Base-by-base conservation (phyloP, 2,329 filamentous ascomycete species). In the Apiospora saccharicola region DNA sequence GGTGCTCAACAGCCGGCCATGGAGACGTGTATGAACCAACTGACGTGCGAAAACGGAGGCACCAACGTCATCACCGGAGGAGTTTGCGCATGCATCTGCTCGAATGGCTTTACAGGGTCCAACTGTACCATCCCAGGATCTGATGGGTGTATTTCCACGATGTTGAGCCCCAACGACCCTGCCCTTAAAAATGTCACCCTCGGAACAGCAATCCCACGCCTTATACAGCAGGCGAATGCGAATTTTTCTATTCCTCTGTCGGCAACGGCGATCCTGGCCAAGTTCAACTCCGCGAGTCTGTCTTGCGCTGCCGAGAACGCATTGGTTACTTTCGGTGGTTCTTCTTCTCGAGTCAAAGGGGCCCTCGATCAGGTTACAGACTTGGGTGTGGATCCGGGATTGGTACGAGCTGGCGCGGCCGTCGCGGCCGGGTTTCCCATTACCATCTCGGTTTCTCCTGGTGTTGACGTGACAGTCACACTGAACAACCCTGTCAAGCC, bases 221-320 rank as follows among this genome's bases (percentile, higher is more conserved):
- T 98, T 14, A 88, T 98, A 71, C 81, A 87, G 16, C 86, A 88
- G 67, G 90, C 93, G 0, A 82, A 90, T 73, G 79, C 83, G 30
- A 93, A 94, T 76, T 98, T 94, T 82, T 91, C 91, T 3, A 89
- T 99, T 67, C 89, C 93, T 0, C 88, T 99, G 0, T 90, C 93
- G 64, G 87, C 89, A 4, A 89, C 89, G 0, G 87, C 87, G 10
- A 89, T 98, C 70, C 83, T 98, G 71, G 90, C 91, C 1, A 89
- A 94, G 68, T 94, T 98, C 81, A 96, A 93, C 78, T 83, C 87
- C 7, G 89, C 89, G 44, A 92, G 92, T 75, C 85, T 98, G 22
- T 95, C 93, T 71, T 99, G 96, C 81, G 90, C 90, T 12, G 90
- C 92, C 0, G 93, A 98, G 80, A 98, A 98, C 78, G 92, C 94